These are phyloP conservation scores for Tardiomyces blankii DNA, from an alignment of 1,139 yeast genomes.

Conservation along the genomic window DNA sequence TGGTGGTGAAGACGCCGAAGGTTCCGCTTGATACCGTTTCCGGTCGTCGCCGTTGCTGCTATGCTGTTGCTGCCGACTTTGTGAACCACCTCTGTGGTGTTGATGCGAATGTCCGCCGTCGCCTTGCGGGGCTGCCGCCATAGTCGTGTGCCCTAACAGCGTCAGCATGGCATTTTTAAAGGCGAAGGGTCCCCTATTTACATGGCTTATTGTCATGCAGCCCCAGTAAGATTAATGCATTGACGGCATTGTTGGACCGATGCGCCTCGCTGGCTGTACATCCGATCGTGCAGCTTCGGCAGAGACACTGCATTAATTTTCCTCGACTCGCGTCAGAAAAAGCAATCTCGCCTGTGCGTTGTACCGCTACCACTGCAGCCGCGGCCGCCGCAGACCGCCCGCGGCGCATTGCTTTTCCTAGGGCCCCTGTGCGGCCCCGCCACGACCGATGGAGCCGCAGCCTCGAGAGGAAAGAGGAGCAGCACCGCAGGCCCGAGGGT, in stretches of 20 bases:
- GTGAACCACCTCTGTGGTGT: not conserved
- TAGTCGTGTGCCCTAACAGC: not conserved
- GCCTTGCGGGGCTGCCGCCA: not conserved
- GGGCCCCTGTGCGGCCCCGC: not conserved
- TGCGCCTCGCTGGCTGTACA: not conserved
- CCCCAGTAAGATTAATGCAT: not conserved
- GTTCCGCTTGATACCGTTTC: not conserved
- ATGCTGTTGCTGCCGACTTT: not conserved
- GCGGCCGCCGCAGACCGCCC: not conserved
- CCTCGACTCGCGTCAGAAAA: not conserved
- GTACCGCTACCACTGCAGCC: not conserved
- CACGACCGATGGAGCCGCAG: not conserved
- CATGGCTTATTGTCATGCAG: not conserved
- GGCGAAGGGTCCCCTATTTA: not conserved
- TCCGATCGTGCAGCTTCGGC: not conserved
- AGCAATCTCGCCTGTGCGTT: not conserved
- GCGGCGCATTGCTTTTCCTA: not conserved
- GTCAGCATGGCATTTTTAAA: not conserved
- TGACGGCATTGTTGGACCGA: not conserved
- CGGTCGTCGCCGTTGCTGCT: not conserved
- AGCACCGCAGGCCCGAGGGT: no score
- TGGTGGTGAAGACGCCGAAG: no score
- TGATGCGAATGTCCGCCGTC: not conserved
- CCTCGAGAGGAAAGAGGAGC: not conserved
- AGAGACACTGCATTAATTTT: not conserved